Evolutionary conservation across 495 filamentous ascomycete species (phyloP), one percentile per base, ranked within the genome.

Genomic region (Chaetomium tenue): DNA sequence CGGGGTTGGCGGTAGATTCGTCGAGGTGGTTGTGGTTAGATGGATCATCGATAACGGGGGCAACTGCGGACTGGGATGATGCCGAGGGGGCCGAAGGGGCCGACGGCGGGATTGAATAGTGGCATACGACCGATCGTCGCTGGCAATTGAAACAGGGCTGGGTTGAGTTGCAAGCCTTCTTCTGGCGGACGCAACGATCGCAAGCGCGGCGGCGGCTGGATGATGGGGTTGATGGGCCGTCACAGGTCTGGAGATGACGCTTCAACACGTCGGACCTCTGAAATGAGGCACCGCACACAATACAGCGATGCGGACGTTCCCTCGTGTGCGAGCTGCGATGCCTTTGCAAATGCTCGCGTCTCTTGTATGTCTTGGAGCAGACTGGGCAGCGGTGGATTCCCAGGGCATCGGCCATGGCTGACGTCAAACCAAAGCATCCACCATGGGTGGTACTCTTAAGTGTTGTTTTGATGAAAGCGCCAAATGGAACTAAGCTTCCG

Each of bases 281-380:
- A 57, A 74, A 74, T 0, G 70, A 66, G 22, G 72, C 72, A 40
- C 61, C 68, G 52, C 72, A 74, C 23, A 72, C 58, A 20, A 66
- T 53, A 65, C 72, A 72, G 28, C 72, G 68, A 56, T 74, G 71
- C 39, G 70, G 71, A 6, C 71, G 67, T 55, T 72, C 68, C 8
- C 65, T 54, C 18, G 61, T 72, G 66, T 74, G 71, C 23, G 71
- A 61, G 64, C 63, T 61, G 50, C 70, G 70, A 25, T 74, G 71
- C 53, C 71, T 68, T 40, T 74, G 71, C 7, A 74, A 46, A 37
- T 74, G 71, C 62, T 74, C 71, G n/a, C 71, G 67, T 26, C 71
- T 61, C 66, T 72, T 74, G 70, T 74, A 74, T 5, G 68, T 71
- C 65, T 74, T 74, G 68, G 66, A 72, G 66, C 71, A 74, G 16